phyloP scores from a whole-genome alignment of 345 rosid species.

The Pugionium cornutum region DNA sequence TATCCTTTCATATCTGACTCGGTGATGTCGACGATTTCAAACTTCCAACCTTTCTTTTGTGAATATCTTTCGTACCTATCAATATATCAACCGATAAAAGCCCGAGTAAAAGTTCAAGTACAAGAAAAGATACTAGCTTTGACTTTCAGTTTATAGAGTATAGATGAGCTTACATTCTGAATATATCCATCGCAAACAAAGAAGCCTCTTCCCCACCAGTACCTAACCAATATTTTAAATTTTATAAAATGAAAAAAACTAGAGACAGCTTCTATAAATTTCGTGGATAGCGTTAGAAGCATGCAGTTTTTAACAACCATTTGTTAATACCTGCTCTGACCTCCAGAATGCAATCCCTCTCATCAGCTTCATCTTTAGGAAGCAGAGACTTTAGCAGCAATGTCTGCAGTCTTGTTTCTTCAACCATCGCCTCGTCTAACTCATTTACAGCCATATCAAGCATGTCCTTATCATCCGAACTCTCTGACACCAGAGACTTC shows the following conservation, averaged over 20 bases:
- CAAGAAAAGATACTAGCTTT: slow-evolving; percentile 6
- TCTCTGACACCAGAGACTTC: slow-evolving; percentile 66
- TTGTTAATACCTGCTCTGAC: slow-evolving; percentile 84
- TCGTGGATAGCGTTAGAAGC: background rate
- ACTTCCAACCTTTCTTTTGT: slow-evolving; percentile 85
- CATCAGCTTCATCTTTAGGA: slow-evolving; percentile 99
- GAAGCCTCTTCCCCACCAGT: slow-evolving; percentile 99
- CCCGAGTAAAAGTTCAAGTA: background rate
- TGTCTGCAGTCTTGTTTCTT: slow-evolving; percentile 71
- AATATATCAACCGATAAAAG: slow-evolving; percentile 7
- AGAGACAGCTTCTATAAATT: background rate
- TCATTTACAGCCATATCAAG: slow-evolving; percentile 77
- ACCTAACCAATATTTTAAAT: slow-evolving; percentile 43
- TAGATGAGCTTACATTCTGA: slow-evolving; percentile 65
- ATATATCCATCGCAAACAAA: slow-evolving; percentile 90
- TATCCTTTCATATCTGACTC: slow-evolving; percentile 91
- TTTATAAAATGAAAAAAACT: slow-evolving; percentile 7
- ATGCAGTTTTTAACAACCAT: background rate
- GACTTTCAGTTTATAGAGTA: background rate
- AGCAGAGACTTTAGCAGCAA: slow-evolving; percentile 76
- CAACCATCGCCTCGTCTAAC: slow-evolving; percentile 54
- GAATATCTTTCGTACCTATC: slow-evolving; percentile 92
- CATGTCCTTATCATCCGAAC: slow-evolving; percentile 71
- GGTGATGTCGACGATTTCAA: slow-evolving; percentile 73
- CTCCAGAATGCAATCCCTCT: slow-evolving; percentile 92